These are phyloP conservation scores for Neobulgaria alba DNA, from an alignment of 2,329 filamentous ascomycete genomes.

Conservation along the genomic window DNA sequence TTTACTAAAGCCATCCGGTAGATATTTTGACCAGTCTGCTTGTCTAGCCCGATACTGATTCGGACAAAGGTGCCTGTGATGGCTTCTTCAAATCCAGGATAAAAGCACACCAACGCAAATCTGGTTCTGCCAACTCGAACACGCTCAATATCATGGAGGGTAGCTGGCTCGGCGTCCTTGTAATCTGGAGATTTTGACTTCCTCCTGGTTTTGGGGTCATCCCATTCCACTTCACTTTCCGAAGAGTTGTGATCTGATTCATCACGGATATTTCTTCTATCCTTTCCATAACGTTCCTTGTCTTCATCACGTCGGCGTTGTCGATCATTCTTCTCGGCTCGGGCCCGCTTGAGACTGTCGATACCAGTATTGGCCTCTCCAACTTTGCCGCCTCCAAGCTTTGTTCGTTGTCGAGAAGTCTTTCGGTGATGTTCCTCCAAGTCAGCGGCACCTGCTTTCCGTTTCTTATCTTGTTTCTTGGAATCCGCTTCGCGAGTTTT, in stretches of 20 bases:
- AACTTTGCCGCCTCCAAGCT: slow-evolving; percentile 54
- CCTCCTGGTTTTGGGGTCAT: slow-evolving; percentile 44
- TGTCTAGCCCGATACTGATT: slow-evolving; percentile 72
- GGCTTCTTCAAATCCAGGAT: slow-evolving; percentile 75
- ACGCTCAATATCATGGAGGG: slow-evolving; percentile 74
- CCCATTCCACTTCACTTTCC: slow-evolving; percentile 76
- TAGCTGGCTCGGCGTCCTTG: slow-evolving; percentile 55
- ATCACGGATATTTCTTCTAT: slow-evolving; percentile 37
- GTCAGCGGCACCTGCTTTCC: slow-evolving; percentile 72
- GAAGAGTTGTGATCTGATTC: slow-evolving; percentile 55
- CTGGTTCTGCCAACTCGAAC: slow-evolving; percentile 76
- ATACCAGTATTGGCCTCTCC: slow-evolving; percentile 65
- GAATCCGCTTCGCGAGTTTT: slow-evolving; percentile 55
- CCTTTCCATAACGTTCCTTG: slow-evolving; percentile 45
- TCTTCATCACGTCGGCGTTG: slow-evolving; percentile 55
- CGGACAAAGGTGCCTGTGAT: slow-evolving; percentile 81
- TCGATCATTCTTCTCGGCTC: slow-evolving; percentile 57
- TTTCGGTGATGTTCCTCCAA: slow-evolving; percentile 71
- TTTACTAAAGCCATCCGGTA: slow-evolving; percentile 90
- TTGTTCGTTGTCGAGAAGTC: slow-evolving; percentile 62
- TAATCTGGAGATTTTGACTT: slow-evolving; percentile 35
- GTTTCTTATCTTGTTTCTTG: slow-evolving; percentile 51
- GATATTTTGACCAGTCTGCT: slow-evolving; percentile 60
- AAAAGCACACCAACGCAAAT: slow-evolving; percentile 88
- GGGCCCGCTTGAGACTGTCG: slow-evolving; percentile 55